These are phyloP conservation scores for Podochytrium sp. DNA, from an alignment of 192 early-diverging fungal genomes.

Conservation along the genomic window DNA sequence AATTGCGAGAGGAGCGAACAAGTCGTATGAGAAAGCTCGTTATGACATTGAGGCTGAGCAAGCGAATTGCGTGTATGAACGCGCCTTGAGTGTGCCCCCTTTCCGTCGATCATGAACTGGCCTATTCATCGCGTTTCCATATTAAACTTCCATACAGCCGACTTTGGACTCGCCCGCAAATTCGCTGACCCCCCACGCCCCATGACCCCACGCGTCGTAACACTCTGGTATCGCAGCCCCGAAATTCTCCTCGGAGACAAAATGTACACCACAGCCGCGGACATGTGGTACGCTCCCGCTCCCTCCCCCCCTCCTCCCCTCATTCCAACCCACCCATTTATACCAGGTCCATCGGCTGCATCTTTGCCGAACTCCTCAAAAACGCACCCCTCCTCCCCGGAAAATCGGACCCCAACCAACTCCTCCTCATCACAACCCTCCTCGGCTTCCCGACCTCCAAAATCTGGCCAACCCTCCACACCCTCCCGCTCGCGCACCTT, in stretches of 20 bases:
- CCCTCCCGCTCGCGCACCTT: conserved; percentile 63
- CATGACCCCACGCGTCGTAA: conserved; percentile 89
- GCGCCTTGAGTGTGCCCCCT: no score
- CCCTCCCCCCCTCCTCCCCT: not conserved
- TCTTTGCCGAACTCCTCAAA: conserved; percentile 89
- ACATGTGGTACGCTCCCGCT: conserved; percentile 67
- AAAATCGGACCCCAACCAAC: conserved; percentile 85
- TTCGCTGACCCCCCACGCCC: conserved; percentile 76
- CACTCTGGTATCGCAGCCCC: conserved; percentile 96
- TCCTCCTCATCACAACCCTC: conserved; percentile 82
- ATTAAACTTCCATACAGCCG: conserved; percentile 60
- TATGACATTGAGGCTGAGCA: conserved; percentile 1
- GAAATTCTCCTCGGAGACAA: conserved; percentile 86
- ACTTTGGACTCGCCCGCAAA: conserved; percentile 87
- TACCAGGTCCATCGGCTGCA: conserved; percentile 89
- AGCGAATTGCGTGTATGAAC: conserved; percentile 22
- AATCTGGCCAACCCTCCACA: conserved; percentile 79
- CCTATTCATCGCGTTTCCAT: not conserved
- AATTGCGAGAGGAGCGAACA: no score
- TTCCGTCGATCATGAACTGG: no score
- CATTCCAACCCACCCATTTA: not conserved
- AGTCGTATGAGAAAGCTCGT: no score
- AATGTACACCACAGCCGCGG: conserved; percentile 87
- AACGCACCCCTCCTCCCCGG: conserved; percentile 79
- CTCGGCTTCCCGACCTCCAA: conserved; percentile 83